These are phyloP conservation scores for Cyberlindnera mrakii DNA, from an alignment of 805 yeast genomes.

Conservation along the genomic window DNA sequence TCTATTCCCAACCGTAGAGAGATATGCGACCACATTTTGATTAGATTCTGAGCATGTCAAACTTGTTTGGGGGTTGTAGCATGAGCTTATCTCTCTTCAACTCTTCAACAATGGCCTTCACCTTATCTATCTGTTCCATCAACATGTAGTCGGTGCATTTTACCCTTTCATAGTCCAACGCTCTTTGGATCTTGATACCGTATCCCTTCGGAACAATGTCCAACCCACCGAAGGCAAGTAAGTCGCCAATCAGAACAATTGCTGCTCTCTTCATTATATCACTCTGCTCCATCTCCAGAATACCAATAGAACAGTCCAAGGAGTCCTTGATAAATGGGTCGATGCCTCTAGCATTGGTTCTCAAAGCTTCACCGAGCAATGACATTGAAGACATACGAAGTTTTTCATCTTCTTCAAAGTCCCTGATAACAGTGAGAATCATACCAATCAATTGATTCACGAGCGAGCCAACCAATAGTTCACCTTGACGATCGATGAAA, in stretches of 20 bases:
- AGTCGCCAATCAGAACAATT: conserved; percentile 58
- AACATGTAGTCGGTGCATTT: conserved; percentile 54
- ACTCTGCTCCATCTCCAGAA: conserved; percentile 56
- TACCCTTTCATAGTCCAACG: conserved; percentile 37
- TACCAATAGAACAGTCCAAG: conserved; percentile 73
- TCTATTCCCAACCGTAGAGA: not conserved
- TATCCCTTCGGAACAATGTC: conserved; percentile 45
- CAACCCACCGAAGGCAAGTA: conserved; percentile 43
- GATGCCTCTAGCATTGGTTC: conserved; percentile 51
- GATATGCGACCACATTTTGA: no score
- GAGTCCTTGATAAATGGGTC: conserved; percentile 43
- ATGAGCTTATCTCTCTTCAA: conserved; percentile 11
- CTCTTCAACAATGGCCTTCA: conserved; percentile 26
- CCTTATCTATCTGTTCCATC: conserved; percentile 48
- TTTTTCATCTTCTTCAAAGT: conserved; percentile 42
- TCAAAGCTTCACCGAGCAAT: conserved; percentile 66
- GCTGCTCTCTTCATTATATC: conserved; percentile 65
- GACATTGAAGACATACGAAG: conserved; percentile 86
- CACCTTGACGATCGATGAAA: conserved; percentile 44
- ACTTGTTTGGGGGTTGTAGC: conserved; percentile 3
- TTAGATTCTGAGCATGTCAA: not conserved
- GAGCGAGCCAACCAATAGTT: conserved; percentile 38
- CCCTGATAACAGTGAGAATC: conserved; percentile 36
- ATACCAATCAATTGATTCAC: conserved; percentile 38
- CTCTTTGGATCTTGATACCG: conserved; percentile 34